Conservation (phyloP, 2,329 filamentous ascomycete species). For the Fusarium sp. region DNA sequence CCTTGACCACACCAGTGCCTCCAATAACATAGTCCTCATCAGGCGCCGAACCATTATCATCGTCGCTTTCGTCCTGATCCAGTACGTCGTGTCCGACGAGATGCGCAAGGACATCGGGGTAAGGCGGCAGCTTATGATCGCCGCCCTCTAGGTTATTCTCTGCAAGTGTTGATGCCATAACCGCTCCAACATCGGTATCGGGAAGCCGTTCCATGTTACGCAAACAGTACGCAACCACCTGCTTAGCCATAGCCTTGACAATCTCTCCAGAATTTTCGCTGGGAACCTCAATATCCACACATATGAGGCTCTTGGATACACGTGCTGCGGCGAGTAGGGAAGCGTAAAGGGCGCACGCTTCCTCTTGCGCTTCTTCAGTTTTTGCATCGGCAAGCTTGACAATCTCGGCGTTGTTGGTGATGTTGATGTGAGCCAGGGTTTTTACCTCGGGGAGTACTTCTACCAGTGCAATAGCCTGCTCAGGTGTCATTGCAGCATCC, state of each 20-base stretch:
- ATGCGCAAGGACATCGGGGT: constrained; percentile 86
- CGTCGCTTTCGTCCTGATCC: constrained; percentile 65
- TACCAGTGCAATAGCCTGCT: constrained; percentile 91
- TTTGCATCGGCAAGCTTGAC: constrained; percentile 79
- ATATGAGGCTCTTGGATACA: constrained; percentile 86
- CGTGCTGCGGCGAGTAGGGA: constrained; percentile 90
- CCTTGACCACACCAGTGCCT: constrained; percentile 95
- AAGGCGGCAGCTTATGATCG: constrained; percentile 60
- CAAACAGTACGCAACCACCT: constrained; percentile 94
- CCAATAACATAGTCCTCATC: constrained; percentile 97
- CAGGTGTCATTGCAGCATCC: constrained; percentile 86
- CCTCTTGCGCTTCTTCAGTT: constrained; percentile 87
- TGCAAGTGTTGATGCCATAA: constrained; percentile 61
- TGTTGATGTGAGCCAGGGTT: constrained; percentile 86
- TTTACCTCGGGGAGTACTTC: constrained; percentile 90
- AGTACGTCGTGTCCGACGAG: constrained; percentile 81
- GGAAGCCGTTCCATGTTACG: constrained; percentile 89
- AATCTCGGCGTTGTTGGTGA: constrained; percentile 85
- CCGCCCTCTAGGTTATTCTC: constrained; percentile 54
- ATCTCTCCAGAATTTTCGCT: constrained; percentile 86
- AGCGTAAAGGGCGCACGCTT: constrained; percentile 93
- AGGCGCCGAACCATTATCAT: constrained; percentile 78
- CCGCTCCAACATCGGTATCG: constrained; percentile 72
- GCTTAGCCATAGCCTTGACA: constrained; percentile 91
- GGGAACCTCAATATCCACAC: constrained; percentile 92